A percentile compares a stretch with the other conserved stretches of the same genome.
Conservation (phyloP, 345 rosid genomes). For the Lepidium didymum region DNA sequence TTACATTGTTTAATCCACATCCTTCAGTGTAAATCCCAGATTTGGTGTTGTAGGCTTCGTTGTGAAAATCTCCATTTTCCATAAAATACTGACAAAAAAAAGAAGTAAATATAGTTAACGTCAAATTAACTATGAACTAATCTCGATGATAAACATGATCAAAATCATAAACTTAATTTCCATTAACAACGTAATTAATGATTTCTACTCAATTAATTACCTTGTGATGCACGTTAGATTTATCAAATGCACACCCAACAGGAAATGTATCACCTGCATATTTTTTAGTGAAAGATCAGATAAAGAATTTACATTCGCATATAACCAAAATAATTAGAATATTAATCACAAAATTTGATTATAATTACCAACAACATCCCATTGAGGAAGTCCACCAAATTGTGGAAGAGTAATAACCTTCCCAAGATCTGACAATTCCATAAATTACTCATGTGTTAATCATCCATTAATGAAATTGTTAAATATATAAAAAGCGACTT, state of each 20-base stretch:
- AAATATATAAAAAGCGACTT: too few species aligned
- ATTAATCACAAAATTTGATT: neutral
- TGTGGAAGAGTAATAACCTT: conserved; percentile 51
- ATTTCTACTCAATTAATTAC: neutral
- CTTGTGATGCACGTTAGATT: too few species aligned
- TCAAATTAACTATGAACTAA: neutral
- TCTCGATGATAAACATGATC: too few species aligned
- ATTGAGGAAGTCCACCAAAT: conserved; percentile 54
- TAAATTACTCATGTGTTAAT: neutral
- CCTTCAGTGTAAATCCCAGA: too few species aligned
- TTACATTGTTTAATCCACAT: too few species aligned
- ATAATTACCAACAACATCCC: conserved; percentile 52
- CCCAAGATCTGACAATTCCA: conserved; percentile 48
- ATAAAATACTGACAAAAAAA: too few species aligned
- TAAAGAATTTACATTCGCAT: too few species aligned
- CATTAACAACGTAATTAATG: neutral
- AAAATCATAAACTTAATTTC: too few species aligned
- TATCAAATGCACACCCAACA: too few species aligned
- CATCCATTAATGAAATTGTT: neutral
- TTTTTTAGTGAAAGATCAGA: neutral
- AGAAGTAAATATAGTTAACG: neutral
- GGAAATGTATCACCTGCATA: too few species aligned
- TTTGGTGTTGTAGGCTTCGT: too few species aligned
- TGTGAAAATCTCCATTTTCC: too few species aligned
- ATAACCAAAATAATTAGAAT: neutral